phyloP scores from a whole-genome alignment of 192 early-diverging fungal species.

The Rhizoclosmatium globosum region DNA sequence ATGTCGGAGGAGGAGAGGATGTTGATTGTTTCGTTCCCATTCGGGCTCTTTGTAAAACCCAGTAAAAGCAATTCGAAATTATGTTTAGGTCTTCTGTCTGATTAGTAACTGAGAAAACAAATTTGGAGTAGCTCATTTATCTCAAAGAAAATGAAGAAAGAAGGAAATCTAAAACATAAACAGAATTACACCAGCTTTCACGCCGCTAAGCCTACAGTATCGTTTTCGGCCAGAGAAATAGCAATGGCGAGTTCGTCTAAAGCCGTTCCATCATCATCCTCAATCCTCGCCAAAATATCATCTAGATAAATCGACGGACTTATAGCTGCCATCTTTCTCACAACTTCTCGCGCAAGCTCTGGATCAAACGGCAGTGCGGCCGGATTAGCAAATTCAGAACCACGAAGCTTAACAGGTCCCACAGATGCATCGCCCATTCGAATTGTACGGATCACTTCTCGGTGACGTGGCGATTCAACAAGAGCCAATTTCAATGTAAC shows the following conservation, averaged over 20 bases:
- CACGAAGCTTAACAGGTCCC: conserved; percentile 3
- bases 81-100: too few species aligned
- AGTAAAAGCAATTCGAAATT: too few species aligned
- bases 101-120: too few species aligned
- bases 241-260: conserved; percentile 56
- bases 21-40: neutral
- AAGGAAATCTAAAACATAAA: too few species aligned
- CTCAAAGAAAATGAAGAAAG: too few species aligned
- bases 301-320: conserved; percentile 60
- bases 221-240: conserved; percentile 51
- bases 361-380: conserved; percentile 33
- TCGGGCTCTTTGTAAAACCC: neutral
- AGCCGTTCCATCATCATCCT: conserved; percentile 50
- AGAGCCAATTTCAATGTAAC: conserved; percentile 56
- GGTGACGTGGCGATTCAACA: conserved; percentile 50
- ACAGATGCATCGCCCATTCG: conserved; percentile 26
- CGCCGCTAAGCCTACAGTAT: conserved; percentile 45
- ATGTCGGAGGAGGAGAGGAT: neutral
- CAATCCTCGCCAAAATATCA: conserved; percentile 51
- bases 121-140: too few species aligned
- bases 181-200: neutral
- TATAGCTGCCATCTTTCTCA: conserved; percentile 53
- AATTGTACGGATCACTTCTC: conserved; percentile 51
- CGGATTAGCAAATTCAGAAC: neutral
- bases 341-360: conserved; percentile 45